Conservation (phyloP, 371 early-diverging fungal genomes). For the Encephalitozoon intestinalis region DNA sequence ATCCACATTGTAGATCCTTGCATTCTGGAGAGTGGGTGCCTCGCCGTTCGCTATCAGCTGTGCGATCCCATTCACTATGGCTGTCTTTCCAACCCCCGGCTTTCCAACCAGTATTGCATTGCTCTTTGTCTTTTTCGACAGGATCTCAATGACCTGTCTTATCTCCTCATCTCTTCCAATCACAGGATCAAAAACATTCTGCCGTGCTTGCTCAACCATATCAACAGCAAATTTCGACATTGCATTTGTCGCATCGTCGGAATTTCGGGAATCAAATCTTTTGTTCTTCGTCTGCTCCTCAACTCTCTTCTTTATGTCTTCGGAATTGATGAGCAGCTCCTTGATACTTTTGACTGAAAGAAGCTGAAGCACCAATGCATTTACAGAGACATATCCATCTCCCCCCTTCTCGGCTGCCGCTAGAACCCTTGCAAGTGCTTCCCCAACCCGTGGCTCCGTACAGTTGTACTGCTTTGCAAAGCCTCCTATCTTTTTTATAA, state of each 20-base stretch:
- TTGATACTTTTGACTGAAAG: constrained; percentile 1
- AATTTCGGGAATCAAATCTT: constrained; percentile 20
- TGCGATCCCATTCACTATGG: constrained; percentile 68
- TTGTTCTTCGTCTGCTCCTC: constrained; percentile 15
- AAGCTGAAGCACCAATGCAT: constrained; percentile 20
- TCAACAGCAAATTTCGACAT: constrained; percentile 84
- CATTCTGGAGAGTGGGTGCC: constrained; percentile 76
- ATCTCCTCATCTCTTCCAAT: constrained; percentile 79
- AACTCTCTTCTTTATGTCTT: constrained; percentile 21
- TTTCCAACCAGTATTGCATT: constrained; percentile 78
- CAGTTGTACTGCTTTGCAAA: constrained; percentile 11
- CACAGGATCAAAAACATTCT: constrained; percentile 72
- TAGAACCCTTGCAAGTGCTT: constrained; percentile 8
- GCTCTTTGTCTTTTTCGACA: constrained; percentile 72
- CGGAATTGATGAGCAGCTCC: constrained; percentile 8
- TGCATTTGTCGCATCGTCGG: constrained; percentile 45
- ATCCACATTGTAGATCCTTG: constrained; percentile 77
- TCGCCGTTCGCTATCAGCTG: constrained; percentile 84
- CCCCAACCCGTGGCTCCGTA: constrained; percentile 9
- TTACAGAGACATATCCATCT: constrained; percentile 29
- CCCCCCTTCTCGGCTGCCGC: constrained; percentile 1
- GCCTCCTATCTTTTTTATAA: constrained; percentile 25
- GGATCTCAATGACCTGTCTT: constrained; percentile 70
- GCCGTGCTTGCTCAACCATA: constrained; percentile 68
- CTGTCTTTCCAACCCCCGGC: constrained; percentile 68